A percentile compares a stretch with the other conserved stretches of the same genome.
Evolutionary conservation across 106 monocot species (phyloP).

Genomic region (Acorus calamus): DNA sequence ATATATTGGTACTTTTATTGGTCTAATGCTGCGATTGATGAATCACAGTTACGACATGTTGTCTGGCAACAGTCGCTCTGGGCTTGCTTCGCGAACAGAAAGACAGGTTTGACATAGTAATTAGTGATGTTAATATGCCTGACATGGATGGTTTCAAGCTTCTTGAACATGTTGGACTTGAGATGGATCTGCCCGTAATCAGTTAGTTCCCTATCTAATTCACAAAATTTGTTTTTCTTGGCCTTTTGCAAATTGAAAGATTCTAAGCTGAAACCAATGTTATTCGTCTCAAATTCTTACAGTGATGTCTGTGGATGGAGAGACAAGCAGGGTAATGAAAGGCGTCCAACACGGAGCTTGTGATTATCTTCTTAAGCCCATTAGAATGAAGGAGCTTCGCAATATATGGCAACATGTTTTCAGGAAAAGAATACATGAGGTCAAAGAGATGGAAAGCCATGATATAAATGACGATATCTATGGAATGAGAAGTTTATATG

Average conservation of each 20-base stretch:
- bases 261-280: background rate
- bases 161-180: constrained; percentile 78
- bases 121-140: constrained; percentile 97
- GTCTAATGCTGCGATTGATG: too few relatives aligned
- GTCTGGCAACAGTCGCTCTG: constrained; percentile 67
- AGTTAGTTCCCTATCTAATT: constrained; percentile 37
- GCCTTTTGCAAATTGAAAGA: too few relatives aligned
- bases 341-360: constrained; percentile 98
- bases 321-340: constrained; percentile 98
- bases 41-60: constrained; percentile 67
- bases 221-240: background rate
- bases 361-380: constrained; percentile 91
- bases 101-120: constrained; percentile 87
- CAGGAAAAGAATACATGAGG: constrained; percentile 81
- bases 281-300: constrained; percentile 11
- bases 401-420: constrained; percentile 99
- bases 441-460: constrained; percentile 66
- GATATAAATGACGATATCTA: constrained; percentile 53
- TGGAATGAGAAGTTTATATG: constrained; percentile 29
- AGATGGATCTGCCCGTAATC: constrained; percentile 94
- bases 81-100: constrained; percentile 70
- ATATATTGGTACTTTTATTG: too few relatives aligned
- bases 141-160: constrained; percentile 97
- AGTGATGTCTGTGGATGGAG: constrained; percentile 99
- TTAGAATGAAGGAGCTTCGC: constrained; percentile 87